Evolutionary conservation across 1,284 basidiomycete species (phyloP).

Genomic region (Meira miltonrushii): DNA sequence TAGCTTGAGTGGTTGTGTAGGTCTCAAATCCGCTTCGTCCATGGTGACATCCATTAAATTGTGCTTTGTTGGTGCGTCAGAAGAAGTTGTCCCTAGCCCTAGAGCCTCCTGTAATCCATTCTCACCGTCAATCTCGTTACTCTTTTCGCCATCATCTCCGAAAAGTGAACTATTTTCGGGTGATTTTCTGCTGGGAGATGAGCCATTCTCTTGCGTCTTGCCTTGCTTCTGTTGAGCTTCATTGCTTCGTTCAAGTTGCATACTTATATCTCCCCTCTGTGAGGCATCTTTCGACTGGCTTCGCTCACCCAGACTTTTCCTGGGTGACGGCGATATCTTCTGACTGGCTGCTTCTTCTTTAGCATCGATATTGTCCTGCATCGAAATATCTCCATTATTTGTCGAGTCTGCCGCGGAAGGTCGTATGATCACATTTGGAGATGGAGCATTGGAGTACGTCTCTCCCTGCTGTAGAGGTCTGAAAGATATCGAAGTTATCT

Average conservation of each 20-base stretch:
- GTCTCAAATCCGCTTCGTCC: slow-evolving; percentile 5
- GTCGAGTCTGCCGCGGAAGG: neutral
- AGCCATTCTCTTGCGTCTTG: too few relatives aligned
- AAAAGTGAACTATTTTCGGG: neutral
- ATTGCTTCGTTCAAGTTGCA: too few relatives aligned
- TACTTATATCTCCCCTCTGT: too few relatives aligned
- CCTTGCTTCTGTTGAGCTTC: too few relatives aligned
- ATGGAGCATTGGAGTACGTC: neutral
- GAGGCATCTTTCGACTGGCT: too few relatives aligned
- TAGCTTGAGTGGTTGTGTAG: neutral
- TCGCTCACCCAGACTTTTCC: too few relatives aligned
- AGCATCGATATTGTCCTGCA: too few relatives aligned
- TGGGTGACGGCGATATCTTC: too few relatives aligned
- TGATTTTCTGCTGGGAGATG: too few relatives aligned
- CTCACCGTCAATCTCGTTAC: neutral
- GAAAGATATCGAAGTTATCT: slow-evolving; percentile 75
- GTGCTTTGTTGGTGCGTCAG: slow-evolving; percentile 2
- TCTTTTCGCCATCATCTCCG: neutral
- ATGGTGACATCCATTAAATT: neutral
- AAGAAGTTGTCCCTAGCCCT: neutral
- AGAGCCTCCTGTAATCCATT: neutral
- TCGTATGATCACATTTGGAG: slow-evolving; percentile 1
- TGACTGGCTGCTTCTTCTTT: too few relatives aligned
- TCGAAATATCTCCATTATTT: too few relatives aligned
- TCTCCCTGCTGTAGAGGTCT: slow-evolving; percentile 59